These are phyloP conservation scores for Pseudoscleropodium purum DNA, from an alignment of 225 moss, liverwort and hornwort genomes.

Conservation along the genomic window DNA sequence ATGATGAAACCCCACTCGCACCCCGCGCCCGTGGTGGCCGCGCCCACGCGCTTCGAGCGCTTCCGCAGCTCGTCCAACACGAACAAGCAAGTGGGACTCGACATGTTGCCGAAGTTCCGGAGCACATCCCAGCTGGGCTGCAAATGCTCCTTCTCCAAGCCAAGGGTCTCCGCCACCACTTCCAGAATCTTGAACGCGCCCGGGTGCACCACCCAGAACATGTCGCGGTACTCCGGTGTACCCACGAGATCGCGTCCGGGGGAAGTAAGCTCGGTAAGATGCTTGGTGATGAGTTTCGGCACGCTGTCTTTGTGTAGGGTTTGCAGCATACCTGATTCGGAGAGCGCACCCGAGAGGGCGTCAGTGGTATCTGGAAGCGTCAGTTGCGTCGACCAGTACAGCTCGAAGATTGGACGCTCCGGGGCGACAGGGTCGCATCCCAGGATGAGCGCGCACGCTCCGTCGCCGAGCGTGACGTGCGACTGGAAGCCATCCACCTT, in stretches of 20 bases:
- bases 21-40: slow-evolving; percentile 9
- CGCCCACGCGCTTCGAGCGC: background rate
- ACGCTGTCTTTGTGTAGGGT: slow-evolving; percentile 10
- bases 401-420: slow-evolving; percentile 38
- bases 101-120: slow-evolving; percentile 35
- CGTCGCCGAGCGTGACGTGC: slow-evolving; percentile 27
- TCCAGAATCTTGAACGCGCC: slow-evolving; percentile 39
- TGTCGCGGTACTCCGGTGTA: background rate
- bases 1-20: slow-evolving; percentile 26
- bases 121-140: slow-evolving; percentile 40
- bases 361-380: background rate
- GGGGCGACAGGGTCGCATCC: slow-evolving; percentile 13
- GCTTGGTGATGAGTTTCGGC: slow-evolving; percentile 9
- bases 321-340: slow-evolving; percentile 22
- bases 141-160: slow-evolving; percentile 1
- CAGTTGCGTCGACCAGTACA: slow-evolving; percentile 35
- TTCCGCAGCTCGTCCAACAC: slow-evolving; percentile 46
- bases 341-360: slow-evolving; percentile 8
- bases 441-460: slow-evolving; percentile 27
- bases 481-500: slow-evolving; percentile 29
- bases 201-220: slow-evolving; percentile 54
- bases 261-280: slow-evolving; percentile 20
- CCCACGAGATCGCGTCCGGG: slow-evolving; percentile 17
- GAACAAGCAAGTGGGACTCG: slow-evolving; percentile 41
- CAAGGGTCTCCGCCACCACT: slow-evolving; percentile 24